A percentile compares a stretch with the other conserved stretches of the same genome.
Conservation (phyloP, 2,329 filamentous ascomycete genomes). For the Colletotrichum noveboracense region DNA sequence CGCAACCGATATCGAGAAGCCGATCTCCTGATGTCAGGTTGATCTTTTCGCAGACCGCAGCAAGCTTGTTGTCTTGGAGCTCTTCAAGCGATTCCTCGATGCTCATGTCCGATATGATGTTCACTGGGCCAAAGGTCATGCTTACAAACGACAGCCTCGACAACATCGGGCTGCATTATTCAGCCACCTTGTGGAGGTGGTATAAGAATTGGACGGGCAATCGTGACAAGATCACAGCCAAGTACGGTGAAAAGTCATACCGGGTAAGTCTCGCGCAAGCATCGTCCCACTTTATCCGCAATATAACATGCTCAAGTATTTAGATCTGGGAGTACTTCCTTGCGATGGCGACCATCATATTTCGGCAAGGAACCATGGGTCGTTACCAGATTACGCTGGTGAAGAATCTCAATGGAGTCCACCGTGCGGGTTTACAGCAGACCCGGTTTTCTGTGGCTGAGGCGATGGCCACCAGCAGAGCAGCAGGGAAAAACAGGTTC, state of each 20-base stretch:
- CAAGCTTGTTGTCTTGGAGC: constrained; percentile 90
- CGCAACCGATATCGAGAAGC: constrained; percentile 86
- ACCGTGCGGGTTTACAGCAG: constrained; percentile 50
- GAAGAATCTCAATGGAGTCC: constrained; percentile 84
- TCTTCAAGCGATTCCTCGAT: constrained; percentile 83
- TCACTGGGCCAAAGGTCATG: accelerated
- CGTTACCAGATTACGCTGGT: constrained; percentile 82
- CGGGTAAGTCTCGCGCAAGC: constrained; percentile 55
- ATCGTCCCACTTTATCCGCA: constrained; percentile 65
- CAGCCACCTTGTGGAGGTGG: constrained; percentile 88
- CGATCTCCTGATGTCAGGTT: constrained; percentile 72
- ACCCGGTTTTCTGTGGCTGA: neutral
- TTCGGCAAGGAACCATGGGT: constrained; percentile 76
- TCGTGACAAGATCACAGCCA: constrained; percentile 82
- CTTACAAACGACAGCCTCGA: constrained; percentile 61
- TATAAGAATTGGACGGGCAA: constrained; percentile 93
- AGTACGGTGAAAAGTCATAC: constrained; percentile 79
- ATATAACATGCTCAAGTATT: constrained; percentile 37
- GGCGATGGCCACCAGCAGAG: neutral
- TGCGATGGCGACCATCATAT: constrained; percentile 77
- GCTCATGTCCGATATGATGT: constrained; percentile 79
- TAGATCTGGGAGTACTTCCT: constrained; percentile 89
- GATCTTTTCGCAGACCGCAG: constrained; percentile 88
- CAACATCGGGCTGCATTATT: constrained; percentile 88
- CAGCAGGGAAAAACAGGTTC: neutral